phyloP scores from a whole-genome alignment of 2,329 filamentous ascomycete species.

The Ceratocystis lukuohia region DNA sequence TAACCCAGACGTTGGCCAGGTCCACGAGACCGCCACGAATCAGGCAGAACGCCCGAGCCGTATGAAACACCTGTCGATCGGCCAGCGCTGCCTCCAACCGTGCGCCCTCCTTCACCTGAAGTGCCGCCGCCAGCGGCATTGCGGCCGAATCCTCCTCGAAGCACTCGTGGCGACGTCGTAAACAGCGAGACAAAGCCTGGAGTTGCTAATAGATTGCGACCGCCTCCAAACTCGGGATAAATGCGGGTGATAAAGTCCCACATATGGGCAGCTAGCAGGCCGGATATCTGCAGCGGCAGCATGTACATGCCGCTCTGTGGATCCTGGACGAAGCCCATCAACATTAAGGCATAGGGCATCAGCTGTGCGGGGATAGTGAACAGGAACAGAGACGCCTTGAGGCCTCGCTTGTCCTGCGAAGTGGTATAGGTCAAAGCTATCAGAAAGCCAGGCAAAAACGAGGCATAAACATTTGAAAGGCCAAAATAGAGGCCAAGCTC shows the following conservation, averaged over 20 bases:
- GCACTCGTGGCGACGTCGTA: conserved; percentile 35
- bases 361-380: conserved; percentile 70
- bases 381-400: conserved; percentile 66
- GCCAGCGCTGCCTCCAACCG: conserved; percentile 10
- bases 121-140: not conserved
- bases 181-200: conserved; percentile 57
- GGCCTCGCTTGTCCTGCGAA: conserved; percentile 70
- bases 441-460: conserved; percentile 52
- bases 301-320: conserved; percentile 44
- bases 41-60: conserved; percentile 38
- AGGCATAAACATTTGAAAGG: conserved; percentile 21
- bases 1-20: conserved; percentile 48
- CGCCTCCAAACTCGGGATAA: conserved; percentile 80
- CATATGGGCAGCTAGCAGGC: conserved; percentile 56
- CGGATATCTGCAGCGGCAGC: conserved; percentile 49
- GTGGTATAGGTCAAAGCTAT: conserved; percentile 74
- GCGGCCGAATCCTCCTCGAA: conserved; percentile 9
- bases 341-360: conserved; percentile 67
- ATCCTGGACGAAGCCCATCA: conserved; percentile 51
- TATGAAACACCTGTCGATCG: conserved; percentile 11
- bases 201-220: conserved; percentile 60
- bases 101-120: not conserved
- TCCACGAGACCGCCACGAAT: conserved; percentile 52
- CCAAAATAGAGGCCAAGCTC: conserved; percentile 17
- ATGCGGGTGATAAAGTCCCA: conserved; percentile 82